A percentile compares a stretch with the other conserved stretches of the same genome.
Evolutionary conservation across 352 stramenopile species (phyloP).

Genomic region (Globisporangium paddicum): DNA sequence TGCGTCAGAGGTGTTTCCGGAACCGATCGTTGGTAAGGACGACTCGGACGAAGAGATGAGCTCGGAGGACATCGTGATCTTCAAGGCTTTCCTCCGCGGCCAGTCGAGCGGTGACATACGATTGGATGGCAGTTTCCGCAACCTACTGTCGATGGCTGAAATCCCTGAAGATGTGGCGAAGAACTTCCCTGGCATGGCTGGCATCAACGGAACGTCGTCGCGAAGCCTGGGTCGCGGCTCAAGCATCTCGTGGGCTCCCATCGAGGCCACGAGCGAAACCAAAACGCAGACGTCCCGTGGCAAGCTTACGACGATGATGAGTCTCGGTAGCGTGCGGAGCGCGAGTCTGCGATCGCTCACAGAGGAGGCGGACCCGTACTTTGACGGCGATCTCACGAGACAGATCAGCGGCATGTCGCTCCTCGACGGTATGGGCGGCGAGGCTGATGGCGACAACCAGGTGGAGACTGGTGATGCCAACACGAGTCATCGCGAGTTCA

Average conservation of each 20-base stretch:
- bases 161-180: slow-evolving; percentile 8
- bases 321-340: slow-evolving; percentile 46
- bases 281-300: slow-evolving; percentile 16
- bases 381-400: slow-evolving; percentile 43
- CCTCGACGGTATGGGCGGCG: slow-evolving; percentile 10
- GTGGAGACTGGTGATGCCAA: neutral
- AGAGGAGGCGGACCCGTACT: slow-evolving; percentile 44
- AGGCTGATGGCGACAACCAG: slow-evolving; percentile 9
- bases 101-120: slow-evolving; percentile 43
- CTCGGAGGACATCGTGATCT: slow-evolving; percentile 53
- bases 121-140: slow-evolving; percentile 22
- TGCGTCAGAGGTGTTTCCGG: slow-evolving; percentile 13
- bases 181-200: slow-evolving; percentile 8
- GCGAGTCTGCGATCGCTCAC: slow-evolving; percentile 49
- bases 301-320: slow-evolving; percentile 45
- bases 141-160: slow-evolving; percentile 29
- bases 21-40: slow-evolving; percentile 37
- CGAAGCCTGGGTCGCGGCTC: slow-evolving; percentile 11
- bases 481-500: slow-evolving; percentile 4
- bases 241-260: slow-evolving; percentile 12
- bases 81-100: slow-evolving; percentile 51
- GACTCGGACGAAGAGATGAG: slow-evolving; percentile 49
- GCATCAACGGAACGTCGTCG: slow-evolving; percentile 7
- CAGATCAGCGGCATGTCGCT: slow-evolving; percentile 50
- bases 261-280: slow-evolving; percentile 14